Base-by-base conservation (phyloP, 108 stramenopile genomes). In the Cyclotella choctawhatcheeana region DNA sequence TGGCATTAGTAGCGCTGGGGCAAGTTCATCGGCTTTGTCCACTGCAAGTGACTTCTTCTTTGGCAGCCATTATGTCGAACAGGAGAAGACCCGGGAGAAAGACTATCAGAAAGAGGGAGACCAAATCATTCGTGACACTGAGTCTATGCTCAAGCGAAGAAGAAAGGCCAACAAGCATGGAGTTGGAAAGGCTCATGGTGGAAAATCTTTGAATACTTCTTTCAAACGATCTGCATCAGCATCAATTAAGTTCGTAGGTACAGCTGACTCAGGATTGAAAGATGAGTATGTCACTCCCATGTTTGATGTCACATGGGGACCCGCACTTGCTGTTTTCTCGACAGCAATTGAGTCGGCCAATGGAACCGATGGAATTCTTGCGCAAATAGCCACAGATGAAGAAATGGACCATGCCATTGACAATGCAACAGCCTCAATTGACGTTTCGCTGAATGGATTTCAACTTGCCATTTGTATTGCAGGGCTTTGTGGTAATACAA, bases 291-390 rank as follows among this genome's bases (percentile, higher is more conserved):
- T 97, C 29, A 76, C 85, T 40, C 95, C 99, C 26, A 98, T 99
- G 99, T 97, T 97, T 70, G 97, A 97, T 43, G 97, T 98, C 21
- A 91, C 96, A 7, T 99, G 99, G 99, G 97, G 96, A 16, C 96
- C 99, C 32, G 89, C 96, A 55, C 76, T 98, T 27, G 97, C 96
- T 4, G 96, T 91, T 5, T 97, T 99, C 64, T 96, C 96, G 8
- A 96, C 95, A 40, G 92, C 89, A n/a, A 88, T 97, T 83, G 93
- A 96, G 72, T 88, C 88, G 8, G 88, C 89, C 16, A 93, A 95
- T 74, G 90, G 87, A 6, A 89, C 87, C 4, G 75, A 89, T 43
- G 90, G 92, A 20, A 78, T 90, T 22, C 76, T 93, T 18, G 65
- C 86, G 17, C 77, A 85, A 5, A 91, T 89, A 73, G 92, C 91